These are phyloP conservation scores for Linnemannia hyalina DNA, from an alignment of 192 early-diverging fungal species.

Conservation along the genomic window DNA sequence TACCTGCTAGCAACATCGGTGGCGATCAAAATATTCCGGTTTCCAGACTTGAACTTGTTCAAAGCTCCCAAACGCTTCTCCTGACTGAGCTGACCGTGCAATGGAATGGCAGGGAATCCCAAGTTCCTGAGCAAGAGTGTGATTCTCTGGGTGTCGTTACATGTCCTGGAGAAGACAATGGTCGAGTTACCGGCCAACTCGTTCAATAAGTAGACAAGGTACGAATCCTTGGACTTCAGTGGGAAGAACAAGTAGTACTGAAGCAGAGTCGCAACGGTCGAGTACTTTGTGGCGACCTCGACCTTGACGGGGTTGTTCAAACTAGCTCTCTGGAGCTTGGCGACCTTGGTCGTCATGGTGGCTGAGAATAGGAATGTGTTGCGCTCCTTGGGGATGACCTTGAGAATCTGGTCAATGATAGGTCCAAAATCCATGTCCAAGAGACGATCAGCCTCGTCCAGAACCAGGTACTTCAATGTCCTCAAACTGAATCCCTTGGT, in stretches of 20 bases:
- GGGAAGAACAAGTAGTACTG: slow-evolving; percentile 99
- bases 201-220: slow-evolving; percentile 93
- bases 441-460: slow-evolving; percentile 95
- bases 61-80: slow-evolving; percentile 93
- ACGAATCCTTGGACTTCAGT: slow-evolving; percentile 94
- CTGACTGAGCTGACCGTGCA: slow-evolving; percentile 95
- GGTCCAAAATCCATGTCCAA: slow-evolving; percentile 96
- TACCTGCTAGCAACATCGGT: slow-evolving; percentile 94
- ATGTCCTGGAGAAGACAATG: slow-evolving; percentile 95
- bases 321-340: slow-evolving; percentile 94
- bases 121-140: slow-evolving; percentile 90
- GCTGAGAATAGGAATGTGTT: slow-evolving; percentile 96
- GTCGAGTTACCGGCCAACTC: slow-evolving; percentile 91
- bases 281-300: slow-evolving; percentile 97
- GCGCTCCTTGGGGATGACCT: slow-evolving; percentile 92
- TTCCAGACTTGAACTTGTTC: slow-evolving; percentile 94
- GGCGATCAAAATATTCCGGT: slow-evolving; percentile 89
- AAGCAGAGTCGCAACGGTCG: slow-evolving; percentile 91
- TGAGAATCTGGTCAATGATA: slow-evolving; percentile 96
- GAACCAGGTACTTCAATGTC: slow-evolving; percentile 91
- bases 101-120: slow-evolving; percentile 93
- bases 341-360: slow-evolving; percentile 98
- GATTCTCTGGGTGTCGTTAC: slow-evolving; percentile 87
- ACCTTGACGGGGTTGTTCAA: slow-evolving; percentile 94
- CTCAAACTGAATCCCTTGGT: slow-evolving; percentile 97